phyloP scores from a whole-genome alignment of 2,329 filamentous ascomycete genomes.

The Stagonosporopsis tanaceti region DNA sequence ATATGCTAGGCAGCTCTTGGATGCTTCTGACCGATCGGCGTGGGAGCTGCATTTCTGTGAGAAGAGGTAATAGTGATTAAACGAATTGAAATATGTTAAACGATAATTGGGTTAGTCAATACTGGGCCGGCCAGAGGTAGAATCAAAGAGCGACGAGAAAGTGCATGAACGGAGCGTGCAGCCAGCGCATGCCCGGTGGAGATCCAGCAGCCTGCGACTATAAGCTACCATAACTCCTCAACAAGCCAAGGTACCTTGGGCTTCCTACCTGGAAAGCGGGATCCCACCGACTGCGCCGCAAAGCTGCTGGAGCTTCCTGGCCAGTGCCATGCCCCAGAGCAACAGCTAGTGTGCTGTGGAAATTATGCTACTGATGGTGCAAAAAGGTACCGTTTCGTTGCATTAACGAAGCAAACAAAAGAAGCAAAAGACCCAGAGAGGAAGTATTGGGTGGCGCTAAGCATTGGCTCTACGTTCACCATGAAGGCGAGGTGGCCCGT shows the following conservation, averaged over 20 bases:
- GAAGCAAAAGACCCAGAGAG: slow-evolving; percentile 17
- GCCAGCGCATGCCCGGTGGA: slow-evolving; percentile 22
- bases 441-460: slow-evolving; percentile 18
- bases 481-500: slow-evolving; percentile 8
- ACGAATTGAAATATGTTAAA: slow-evolving; percentile 2
- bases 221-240: slow-evolving; percentile 16
- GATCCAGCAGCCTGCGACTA: slow-evolving; percentile 17
- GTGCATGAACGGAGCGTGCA: slow-evolving; percentile 26
- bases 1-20: slow-evolving; percentile 39
- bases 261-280: slow-evolving; percentile 1
- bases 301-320: slow-evolving; percentile 21
- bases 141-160: slow-evolving; percentile 17
- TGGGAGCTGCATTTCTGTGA: slow-evolving; percentile 35
- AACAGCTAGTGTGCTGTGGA: slow-evolving; percentile 18
- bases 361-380: slow-evolving; percentile 11
- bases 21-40: slow-evolving; percentile 34
- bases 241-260: slow-evolving; percentile 3
- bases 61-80: slow-evolving; percentile 9
- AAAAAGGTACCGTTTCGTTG: slow-evolving; percentile 4
- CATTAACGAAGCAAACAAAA: slow-evolving; percentile 18
- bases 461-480: slow-evolving; percentile 25
- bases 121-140: slow-evolving; percentile 31
- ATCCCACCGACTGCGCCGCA: slow-evolving; percentile 26
- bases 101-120: background rate
- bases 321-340: slow-evolving; percentile 11